A percentile compares a stretch with the other conserved stretches of the same genome.
These are phyloP conservation scores for Plasmopara viticola DNA, from an alignment of 352 stramenopile genomes.

Conservation along the genomic window DNA sequence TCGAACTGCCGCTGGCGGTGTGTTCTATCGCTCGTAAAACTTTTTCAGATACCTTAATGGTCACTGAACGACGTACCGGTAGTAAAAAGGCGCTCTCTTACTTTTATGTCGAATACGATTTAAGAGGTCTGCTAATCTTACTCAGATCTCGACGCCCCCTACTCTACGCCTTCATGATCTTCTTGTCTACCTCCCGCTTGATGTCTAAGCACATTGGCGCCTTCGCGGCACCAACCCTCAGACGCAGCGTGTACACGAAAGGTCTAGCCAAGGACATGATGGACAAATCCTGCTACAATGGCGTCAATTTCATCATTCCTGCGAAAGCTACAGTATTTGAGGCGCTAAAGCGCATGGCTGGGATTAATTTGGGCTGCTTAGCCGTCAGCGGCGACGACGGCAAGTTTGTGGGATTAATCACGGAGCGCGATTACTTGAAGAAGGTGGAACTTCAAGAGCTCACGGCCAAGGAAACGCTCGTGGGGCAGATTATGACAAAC, in stretches of 20 bases:
- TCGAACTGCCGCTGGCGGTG: too few relatives aligned
- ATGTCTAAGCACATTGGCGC: slow-evolving; percentile 14
- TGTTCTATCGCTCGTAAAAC: too few relatives aligned
- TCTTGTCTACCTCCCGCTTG: slow-evolving; percentile 16
- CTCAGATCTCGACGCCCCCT: not conserved
- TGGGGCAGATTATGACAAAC: slow-evolving; percentile 94
- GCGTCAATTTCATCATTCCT: slow-evolving; percentile 92
- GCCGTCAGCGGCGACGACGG: slow-evolving; percentile 84
- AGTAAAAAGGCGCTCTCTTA: too few relatives aligned
- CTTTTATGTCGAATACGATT: too few relatives aligned
- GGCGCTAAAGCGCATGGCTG: slow-evolving; percentile 92
- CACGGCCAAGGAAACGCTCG: slow-evolving; percentile 73
- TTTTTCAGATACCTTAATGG: too few relatives aligned
- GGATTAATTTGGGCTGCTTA: slow-evolving; percentile 90
- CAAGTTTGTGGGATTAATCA: slow-evolving; percentile 89
- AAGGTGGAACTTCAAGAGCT: slow-evolving; percentile 93
- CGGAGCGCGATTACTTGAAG: slow-evolving; percentile 93
- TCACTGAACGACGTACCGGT: too few relatives aligned
- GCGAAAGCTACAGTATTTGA: slow-evolving; percentile 92
- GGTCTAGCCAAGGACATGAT: slow-evolving; percentile 87
- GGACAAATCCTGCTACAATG: slow-evolving; percentile 90
- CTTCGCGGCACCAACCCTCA: slow-evolving; percentile 11
- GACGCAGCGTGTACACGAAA: slow-evolving; percentile 66
- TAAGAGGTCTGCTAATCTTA: too few relatives aligned
- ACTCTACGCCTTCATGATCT: slow-evolving; percentile 9